phyloP scores from a whole-genome alignment of 2,329 filamentous ascomycete genomes.

The Ampelomyces quisqualis region DNA sequence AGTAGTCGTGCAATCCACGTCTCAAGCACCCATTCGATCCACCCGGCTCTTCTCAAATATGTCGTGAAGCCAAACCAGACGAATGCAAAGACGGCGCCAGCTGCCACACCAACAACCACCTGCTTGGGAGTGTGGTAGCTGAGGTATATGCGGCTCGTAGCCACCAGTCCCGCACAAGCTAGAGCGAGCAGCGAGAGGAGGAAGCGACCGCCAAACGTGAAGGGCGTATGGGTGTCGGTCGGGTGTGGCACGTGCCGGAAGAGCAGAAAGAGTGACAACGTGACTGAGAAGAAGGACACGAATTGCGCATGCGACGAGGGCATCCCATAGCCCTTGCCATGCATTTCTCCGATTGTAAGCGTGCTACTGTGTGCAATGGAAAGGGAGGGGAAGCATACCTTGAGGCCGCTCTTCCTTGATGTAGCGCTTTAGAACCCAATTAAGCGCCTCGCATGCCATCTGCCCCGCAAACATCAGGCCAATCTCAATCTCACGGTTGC shows the following conservation, averaged over 20 bases:
- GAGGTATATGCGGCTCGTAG: constrained; percentile 82
- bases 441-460: constrained; percentile 85
- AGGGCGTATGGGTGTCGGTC: constrained; percentile 55
- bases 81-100: constrained; percentile 69
- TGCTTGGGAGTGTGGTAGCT: constrained; percentile 89
- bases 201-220: constrained; percentile 62
- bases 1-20: constrained; percentile 64
- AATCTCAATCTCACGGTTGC: constrained; percentile 86
- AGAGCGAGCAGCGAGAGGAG: constrained; percentile 50
- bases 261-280: constrained; percentile 79
- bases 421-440: constrained; percentile 83
- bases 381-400: constrained; percentile 53
- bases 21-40: constrained; percentile 72
- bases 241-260: constrained; percentile 63
- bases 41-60: constrained; percentile 65
- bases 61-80: constrained; percentile 76
- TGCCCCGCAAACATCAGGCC: constrained; percentile 88
- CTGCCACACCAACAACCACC: constrained; percentile 75
- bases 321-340: constrained; percentile 97
- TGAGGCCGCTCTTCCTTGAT: constrained; percentile 89
- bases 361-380: background rate
- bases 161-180: constrained; percentile 55
- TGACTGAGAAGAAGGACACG: constrained; percentile 85
- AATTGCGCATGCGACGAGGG: constrained; percentile 95
- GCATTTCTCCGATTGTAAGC: constrained; percentile 55